Percentiles rank a stretch among this genome's conserved stretches.
phyloP scores from a whole-genome alignment of 2,329 filamentous ascomycete genomes.

The Claviceps purpurea region DNA sequence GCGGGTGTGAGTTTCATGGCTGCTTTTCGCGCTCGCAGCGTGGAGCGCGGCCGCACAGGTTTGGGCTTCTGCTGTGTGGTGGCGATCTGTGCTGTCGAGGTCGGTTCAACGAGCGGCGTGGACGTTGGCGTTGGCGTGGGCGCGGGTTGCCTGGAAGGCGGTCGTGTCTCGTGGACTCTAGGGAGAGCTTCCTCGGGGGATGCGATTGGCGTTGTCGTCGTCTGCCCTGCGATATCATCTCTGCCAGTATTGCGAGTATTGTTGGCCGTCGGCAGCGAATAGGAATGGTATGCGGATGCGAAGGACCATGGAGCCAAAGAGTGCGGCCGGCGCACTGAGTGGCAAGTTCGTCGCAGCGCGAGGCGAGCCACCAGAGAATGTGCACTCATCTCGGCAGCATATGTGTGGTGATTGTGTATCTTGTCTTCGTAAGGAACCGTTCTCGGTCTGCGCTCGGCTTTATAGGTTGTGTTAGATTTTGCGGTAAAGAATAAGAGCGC shows the following conservation, averaged over 20 bases:
- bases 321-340: conserved; percentile 23
- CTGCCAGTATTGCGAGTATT: conserved; percentile 27
- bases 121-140: conserved; percentile 8
- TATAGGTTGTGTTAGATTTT: no score
- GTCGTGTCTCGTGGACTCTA: conserved; percentile 39
- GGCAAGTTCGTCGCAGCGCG: conserved; percentile 27
- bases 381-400: conserved; percentile 29
- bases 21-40: conserved; percentile 60
- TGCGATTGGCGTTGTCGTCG: conserved; percentile 33
- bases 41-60: conserved; percentile 18
- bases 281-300: conserved; percentile 35
- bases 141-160: conserved; percentile 15
- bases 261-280: conserved; percentile 31
- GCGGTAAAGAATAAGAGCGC: no score
- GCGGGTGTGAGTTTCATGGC: conserved; percentile 74
- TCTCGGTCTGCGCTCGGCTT: no score
- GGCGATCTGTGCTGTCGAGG: neutral
- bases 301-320: conserved; percentile 22
- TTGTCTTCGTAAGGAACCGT: neutral
- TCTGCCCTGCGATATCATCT: conserved; percentile 28
- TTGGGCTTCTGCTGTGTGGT: conserved; percentile 39
- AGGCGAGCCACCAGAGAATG: conserved; percentile 26
- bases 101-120: conserved; percentile 7
- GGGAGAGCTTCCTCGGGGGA: conserved; percentile 29
- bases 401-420: neutral